A percentile compares a stretch with the other conserved stretches of the same genome.
phyloP scores from a whole-genome alignment of 257 asterid genomes.

The Solanum bukasovii region DNA sequence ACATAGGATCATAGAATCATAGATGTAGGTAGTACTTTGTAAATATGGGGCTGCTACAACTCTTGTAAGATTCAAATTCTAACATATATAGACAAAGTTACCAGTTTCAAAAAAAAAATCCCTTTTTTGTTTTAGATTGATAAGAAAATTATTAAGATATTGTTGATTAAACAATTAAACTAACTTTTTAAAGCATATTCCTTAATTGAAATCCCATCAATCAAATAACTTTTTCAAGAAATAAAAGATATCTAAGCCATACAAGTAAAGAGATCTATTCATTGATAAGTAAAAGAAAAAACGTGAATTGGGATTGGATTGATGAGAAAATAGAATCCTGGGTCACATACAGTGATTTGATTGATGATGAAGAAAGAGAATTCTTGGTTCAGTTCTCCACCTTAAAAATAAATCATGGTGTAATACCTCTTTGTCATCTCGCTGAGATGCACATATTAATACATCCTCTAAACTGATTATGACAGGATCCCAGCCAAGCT shows the following conservation, averaged over 20 bases:
- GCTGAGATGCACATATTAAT: conserved; percentile 56
- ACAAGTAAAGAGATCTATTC: background rate
- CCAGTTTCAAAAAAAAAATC: background rate
- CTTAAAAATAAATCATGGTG: background rate
- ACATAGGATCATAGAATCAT: no score
- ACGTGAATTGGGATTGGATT: background rate
- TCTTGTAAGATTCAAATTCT: no score
- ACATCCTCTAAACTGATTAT: conserved; percentile 80
- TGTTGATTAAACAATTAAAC: background rate
- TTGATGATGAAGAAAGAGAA: background rate
- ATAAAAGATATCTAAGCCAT: background rate
- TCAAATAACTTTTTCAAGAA: background rate
- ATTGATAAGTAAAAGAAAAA: background rate
- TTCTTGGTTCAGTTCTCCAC: background rate
- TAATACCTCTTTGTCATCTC: conserved; percentile 78
- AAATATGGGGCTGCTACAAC: no score
- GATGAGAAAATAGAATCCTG: background rate
- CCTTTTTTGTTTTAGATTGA: background rate
- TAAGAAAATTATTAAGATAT: background rate
- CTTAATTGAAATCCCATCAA: background rate
- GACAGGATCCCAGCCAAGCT: conserved; percentile 97
- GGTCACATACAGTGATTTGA: background rate
- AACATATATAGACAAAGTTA: no score
- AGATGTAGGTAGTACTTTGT: no score
- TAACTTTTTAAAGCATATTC: background rate